Evolutionary conservation across 257 asterid species (phyloP), one percentile per base, ranked within the genome.

Genomic region (Schizonepeta tenuifolia): DNA sequence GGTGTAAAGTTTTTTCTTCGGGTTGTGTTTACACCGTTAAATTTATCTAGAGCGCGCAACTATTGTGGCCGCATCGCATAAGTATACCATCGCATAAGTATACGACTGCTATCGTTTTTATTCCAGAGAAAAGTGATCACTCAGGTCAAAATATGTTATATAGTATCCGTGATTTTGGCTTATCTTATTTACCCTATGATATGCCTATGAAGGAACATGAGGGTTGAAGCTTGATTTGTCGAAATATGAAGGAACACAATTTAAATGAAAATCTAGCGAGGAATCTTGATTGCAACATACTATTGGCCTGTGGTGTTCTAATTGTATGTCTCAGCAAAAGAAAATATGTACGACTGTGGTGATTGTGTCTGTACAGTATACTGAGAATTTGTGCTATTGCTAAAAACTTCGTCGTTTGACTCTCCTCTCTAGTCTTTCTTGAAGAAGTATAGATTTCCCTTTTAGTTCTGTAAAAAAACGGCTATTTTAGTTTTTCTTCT

Each of bases 71-170:
- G 24, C 53, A 15, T 12, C 14, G 51, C 51, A 44, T n/a, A n/a
- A n/a, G n/a, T n/a, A n/a, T n/a, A n/a, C n/a, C n/a, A n/a, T n/a
- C n/a, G n/a, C n/a, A n/a, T 44, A 44, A 5, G 1, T 12, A 1
- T 38, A 7, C 12, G 43, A 46, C 21, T 53, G 28, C 15, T 20
- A 7, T 58, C 26, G 20, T 50, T 2, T 56, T 35, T 6, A 46
- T n/a, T 49, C 54, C 41, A 44, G 60, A 58, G 24, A 24, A 31
- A 60, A 58, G 35, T 58, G 68, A 58, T 28, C 13, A 71, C 51
- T 71, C 28, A 4, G 21, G 40, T 38, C 26, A 22, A 44, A 50
- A 49, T 18, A 60, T 72, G 70, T 24, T 61, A 17, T 33, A 12
- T 47, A 49, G 76, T 46, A 12, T 60, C 51, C 8, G 6, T 71